These are phyloP conservation scores for Backusella mclennaniae DNA, from an alignment of 192 early-diverging fungal species.

Conservation along the genomic window DNA sequence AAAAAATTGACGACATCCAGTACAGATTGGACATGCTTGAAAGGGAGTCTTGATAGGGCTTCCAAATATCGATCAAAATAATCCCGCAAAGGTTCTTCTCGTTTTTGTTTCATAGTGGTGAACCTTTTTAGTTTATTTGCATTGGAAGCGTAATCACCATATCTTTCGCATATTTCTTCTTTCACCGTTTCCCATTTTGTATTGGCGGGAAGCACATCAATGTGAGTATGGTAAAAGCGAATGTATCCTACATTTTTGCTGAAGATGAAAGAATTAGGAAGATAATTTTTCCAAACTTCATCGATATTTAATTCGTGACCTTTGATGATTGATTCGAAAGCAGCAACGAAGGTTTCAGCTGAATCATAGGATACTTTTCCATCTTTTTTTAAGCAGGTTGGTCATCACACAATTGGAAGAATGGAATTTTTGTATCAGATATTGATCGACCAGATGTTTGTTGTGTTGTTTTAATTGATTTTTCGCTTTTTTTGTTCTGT, in stretches of 20 bases:
- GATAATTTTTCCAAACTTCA: neutral
- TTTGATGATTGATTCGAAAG: neutral
- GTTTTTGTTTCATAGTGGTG: neutral
- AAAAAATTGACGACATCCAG: neutral
- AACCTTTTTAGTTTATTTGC: neutral
- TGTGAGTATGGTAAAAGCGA: neutral
- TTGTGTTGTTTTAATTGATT: too few relatives aligned
- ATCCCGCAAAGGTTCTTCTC: neutral
- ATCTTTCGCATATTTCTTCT: neutral
- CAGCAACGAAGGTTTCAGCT: neutral
- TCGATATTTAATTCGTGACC: neutral
- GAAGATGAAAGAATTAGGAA: neutral
- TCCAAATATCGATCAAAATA: neutral
- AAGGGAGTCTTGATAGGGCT: neutral
- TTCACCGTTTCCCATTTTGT: neutral
- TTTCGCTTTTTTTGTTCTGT: too few relatives aligned
- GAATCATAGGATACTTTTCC: neutral
- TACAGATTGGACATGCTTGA: neutral
- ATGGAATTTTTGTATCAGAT: neutral
- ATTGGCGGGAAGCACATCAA: neutral
- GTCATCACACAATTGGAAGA: neutral
- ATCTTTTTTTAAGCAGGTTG: neutral
- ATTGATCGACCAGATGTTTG: neutral
- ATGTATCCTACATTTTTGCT: neutral
- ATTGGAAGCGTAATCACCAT: neutral